Evolutionary conservation across 306 rosid species (phyloP).

Genomic region (Lathyrus oleraceus): DNA sequence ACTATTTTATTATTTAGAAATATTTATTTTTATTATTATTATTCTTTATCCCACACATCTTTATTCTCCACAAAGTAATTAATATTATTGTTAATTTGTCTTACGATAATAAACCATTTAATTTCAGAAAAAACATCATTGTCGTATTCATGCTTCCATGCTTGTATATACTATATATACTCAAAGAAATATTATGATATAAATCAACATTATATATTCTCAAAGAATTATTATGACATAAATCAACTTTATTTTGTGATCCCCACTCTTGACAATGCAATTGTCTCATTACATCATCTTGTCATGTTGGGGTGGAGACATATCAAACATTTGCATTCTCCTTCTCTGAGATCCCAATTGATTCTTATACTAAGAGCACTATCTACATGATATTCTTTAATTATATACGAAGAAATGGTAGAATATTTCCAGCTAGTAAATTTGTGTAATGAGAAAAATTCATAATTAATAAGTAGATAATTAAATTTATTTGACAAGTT

Average conservation of each 20-base stretch:
- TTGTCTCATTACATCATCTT: constrained; percentile 25
- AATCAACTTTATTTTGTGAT: constrained; percentile 7
- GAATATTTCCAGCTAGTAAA: not conserved
- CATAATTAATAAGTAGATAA: not conserved
- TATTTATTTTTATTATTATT: too few relatives aligned
- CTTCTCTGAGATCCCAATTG: not conserved
- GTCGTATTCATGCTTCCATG: too few relatives aligned
- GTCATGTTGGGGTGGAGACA: constrained; percentile 10
- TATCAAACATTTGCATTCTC: not conserved
- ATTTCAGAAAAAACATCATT: too few relatives aligned
- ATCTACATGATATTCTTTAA: not conserved
- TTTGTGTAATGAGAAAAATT: not conserved
- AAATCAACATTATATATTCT: not conserved
- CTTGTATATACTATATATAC: not conserved
- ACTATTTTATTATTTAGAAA: too few relatives aligned
- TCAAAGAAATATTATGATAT: not conserved
- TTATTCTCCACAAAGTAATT: too few relatives aligned
- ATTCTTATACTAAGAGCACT: not conserved
- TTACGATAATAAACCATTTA: too few relatives aligned
- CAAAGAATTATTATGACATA: not conserved
- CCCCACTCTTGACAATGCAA: constrained; percentile 10
- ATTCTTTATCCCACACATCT: too few relatives aligned
- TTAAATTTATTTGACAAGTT: not conserved
- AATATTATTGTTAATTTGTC: too few relatives aligned
- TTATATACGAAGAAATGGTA: not conserved